Percentiles rank a stretch among this genome's conserved stretches.
These are phyloP conservation scores for Calonectria crousiana DNA, from an alignment of 2,329 filamentous ascomycete species.

Conservation along the genomic window DNA sequence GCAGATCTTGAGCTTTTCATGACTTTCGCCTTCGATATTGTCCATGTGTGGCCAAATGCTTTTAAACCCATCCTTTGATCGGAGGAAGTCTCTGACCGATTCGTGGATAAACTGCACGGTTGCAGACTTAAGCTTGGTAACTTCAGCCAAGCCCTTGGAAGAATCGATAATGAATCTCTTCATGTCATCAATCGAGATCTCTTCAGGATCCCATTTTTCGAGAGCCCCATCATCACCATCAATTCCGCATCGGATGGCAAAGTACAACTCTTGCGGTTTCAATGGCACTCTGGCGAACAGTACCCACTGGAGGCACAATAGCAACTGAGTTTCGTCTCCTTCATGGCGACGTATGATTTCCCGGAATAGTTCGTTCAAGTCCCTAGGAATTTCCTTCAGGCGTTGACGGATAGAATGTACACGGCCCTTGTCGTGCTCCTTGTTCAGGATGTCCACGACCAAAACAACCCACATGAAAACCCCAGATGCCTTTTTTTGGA, in stretches of 20 bases:
- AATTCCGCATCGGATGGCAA: conserved; percentile 25
- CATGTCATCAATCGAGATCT: not conserved
- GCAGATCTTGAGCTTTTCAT: not conserved
- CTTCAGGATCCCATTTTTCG: not conserved
- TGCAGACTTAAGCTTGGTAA: not conserved
- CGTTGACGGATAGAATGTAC: conserved; percentile 39
- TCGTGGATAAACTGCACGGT: conserved; percentile 17
- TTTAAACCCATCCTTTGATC: not conserved
- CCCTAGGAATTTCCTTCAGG: conserved; percentile 51
- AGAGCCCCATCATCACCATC: not conserved
- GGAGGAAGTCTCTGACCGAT: conserved; percentile 6
- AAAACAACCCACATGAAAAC: conserved; percentile 60
- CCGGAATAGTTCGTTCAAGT: conserved; percentile 61
- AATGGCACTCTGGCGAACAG: conserved; percentile 62
- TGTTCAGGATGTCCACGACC: conserved; percentile 54
- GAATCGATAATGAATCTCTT: not conserved
- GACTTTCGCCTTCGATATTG: not conserved
- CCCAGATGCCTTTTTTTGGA: conserved; percentile 53
- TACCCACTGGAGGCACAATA: conserved; percentile 64
- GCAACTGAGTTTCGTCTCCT: conserved; percentile 53
- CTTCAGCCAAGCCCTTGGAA: conserved; percentile 1
- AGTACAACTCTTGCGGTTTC: conserved; percentile 57
- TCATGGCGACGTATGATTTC: conserved; percentile 63
- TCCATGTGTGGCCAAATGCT: not conserved
- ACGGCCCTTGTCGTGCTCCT: conserved; percentile 45